Evolutionary conservation across 2,329 filamentous ascomycete species (phyloP), one percentile per base, ranked within the genome.

Genomic region (Alternaria ventricosa): DNA sequence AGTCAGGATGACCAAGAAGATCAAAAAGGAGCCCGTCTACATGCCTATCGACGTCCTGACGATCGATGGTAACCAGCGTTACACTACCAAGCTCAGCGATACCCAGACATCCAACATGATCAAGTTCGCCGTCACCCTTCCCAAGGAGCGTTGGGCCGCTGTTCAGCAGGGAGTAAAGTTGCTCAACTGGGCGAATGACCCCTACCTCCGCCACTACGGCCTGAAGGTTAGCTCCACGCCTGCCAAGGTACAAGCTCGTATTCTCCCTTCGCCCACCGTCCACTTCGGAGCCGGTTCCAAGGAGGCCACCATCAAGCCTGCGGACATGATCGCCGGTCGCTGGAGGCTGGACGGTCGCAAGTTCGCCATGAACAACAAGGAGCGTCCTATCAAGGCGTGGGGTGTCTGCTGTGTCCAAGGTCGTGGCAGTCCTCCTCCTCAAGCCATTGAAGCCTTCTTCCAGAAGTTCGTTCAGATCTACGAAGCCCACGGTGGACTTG

Each of bases 101-200:
- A 73, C 75, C 0, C 85, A 97, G 81, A 97, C 95, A 0, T 83
- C 90, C 0, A 82, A 86, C 6, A 99, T 99, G 96, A 97, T 99
- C 83, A 95, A 92, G 79, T 93, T 95, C 72, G 94, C 95, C 0
- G 95, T 97, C 5, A 93, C 91, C 6, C 87, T 90, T 1, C 96
- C 96, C 0, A 77, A 78, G 0, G 78, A 89, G 28, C 92, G 96
- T n/a, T 87, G 88, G 68, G 71, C 77, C 0, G 88, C 91, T 20
- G 94, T 98, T 70, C 82, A 89, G 53, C 78, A 86, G 4, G 91
- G 91, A 15, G 87, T 97, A 9, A 75, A 82, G 0, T 86, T 91
- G 68, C 84, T 95, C 0, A 82, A 88, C 10, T 96, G 93, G 88
- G 69, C 73, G 1, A 75, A 85, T 0, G 96, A 99, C 68, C 87